These are phyloP conservation scores for Haplosporangium sp. DNA, from an alignment of 371 early-diverging fungal genomes.

Conservation along the genomic window DNA sequence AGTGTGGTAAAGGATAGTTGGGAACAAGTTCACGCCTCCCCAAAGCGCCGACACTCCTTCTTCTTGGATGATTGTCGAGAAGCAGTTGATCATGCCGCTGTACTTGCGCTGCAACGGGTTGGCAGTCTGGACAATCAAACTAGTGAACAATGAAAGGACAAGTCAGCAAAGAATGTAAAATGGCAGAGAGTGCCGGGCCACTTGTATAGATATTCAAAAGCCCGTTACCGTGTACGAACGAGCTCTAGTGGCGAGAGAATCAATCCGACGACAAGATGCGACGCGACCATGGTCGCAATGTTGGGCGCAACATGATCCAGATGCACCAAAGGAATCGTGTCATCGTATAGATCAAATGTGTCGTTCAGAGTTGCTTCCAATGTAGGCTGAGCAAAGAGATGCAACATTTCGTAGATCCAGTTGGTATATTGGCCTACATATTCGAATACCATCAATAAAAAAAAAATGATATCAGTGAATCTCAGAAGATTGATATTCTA, in stretches of 20 bases:
- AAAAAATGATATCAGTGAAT: background rate
- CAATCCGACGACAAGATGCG: constrained; percentile 76
- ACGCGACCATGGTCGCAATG: constrained; percentile 75
- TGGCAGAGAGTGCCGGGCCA: background rate
- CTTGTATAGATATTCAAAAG: background rate
- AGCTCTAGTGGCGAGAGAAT: constrained; percentile 84
- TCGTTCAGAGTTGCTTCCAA: constrained; percentile 82
- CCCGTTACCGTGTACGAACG: constrained; percentile 71
- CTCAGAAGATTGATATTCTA: background rate
- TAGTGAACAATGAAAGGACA: constrained; percentile 2
- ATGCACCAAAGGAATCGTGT: constrained; percentile 82
- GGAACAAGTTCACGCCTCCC: constrained; percentile 73
- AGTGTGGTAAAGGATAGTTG: constrained; percentile 83
- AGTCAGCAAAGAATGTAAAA: background rate
- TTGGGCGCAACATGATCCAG: constrained; percentile 73
- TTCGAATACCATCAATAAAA: background rate
- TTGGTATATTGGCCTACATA: constrained; percentile 74
- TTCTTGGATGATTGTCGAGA: constrained; percentile 75
- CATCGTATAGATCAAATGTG: constrained; percentile 82
- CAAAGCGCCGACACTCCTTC: constrained; percentile 87
- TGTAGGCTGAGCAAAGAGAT: constrained; percentile 78
- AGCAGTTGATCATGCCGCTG: constrained; percentile 75
- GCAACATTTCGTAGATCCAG: constrained; percentile 82
- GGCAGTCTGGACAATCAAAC: constrained; percentile 80
- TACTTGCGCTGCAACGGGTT: constrained; percentile 80